Conservation (phyloP, 108 stramenopile genomes). For the Aurantiochytrium sp. region DNA sequence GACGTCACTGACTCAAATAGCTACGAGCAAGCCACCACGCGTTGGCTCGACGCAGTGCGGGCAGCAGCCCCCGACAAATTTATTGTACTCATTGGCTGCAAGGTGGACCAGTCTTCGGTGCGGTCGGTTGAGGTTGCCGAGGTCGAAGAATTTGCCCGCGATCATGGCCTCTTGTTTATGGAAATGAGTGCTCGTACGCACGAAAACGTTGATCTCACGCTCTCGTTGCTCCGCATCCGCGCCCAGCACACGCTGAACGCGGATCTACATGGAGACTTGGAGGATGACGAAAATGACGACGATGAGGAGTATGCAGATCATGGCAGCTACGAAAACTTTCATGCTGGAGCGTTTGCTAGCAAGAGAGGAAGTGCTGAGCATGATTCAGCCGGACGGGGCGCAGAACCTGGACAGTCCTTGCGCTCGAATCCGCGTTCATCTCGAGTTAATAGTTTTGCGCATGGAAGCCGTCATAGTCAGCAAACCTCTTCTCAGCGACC, state of each 20-base stretch:
- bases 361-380: neutral
- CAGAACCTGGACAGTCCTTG: too few relatives aligned
- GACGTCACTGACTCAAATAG: neutral
- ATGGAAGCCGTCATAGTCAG: neutral
- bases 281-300: neutral
- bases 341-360: neutral
- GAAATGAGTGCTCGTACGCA: neutral
- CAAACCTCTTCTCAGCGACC: neutral
- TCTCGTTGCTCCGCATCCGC: neutral
- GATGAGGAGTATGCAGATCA: neutral
- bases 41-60: neutral
- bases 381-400: neutral
- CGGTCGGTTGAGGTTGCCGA: neutral
- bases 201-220: neutral
- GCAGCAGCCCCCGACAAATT: neutral
- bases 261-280: neutral
- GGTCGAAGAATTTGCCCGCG: neutral
- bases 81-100: neutral
- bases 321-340: neutral
- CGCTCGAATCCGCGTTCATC: too few relatives aligned
- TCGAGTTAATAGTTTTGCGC: neutral
- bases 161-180: neutral
- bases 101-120: neutral
- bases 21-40: neutral
- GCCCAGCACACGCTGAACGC: neutral